These are phyloP conservation scores for Xylaria sp. DNA, from an alignment of 2,329 filamentous ascomycete genomes.

Conservation along the genomic window DNA sequence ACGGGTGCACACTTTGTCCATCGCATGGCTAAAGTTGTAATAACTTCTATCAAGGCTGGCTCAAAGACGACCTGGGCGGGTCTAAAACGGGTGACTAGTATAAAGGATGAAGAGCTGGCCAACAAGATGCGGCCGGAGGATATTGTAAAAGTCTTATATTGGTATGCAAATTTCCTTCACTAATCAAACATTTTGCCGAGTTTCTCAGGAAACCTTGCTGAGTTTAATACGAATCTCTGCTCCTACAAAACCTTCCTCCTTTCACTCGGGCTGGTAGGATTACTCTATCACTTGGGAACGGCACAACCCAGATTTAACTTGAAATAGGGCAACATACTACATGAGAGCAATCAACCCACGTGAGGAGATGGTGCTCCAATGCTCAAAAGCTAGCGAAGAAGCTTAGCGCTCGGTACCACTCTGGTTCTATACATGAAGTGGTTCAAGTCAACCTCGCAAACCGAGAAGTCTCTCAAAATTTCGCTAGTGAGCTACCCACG, in stretches of 20 bases:
- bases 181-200: too few species aligned
- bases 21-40: constrained; percentile 35
- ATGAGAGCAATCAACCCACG: constrained; percentile 30
- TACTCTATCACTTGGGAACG: too few species aligned
- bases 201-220: too few species aligned
- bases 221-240: too few species aligned
- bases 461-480: constrained; percentile 28
- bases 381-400: constrained; percentile 28
- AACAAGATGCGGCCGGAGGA: constrained; percentile 28
- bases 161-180: too few species aligned
- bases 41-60: constrained; percentile 29
- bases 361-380: constrained; percentile 4
- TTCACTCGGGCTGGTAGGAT: too few species aligned
- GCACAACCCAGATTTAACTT: too few species aligned
- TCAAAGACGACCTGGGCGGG: constrained; percentile 30
- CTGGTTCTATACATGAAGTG: constrained; percentile 23
- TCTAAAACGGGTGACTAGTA: constrained; percentile 33
- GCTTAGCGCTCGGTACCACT: constrained; percentile 27
- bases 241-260: too few species aligned
- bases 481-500: neutral
- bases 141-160: constrained; percentile 30
- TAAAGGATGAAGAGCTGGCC: constrained; percentile 10
- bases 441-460: constrained; percentile 27
- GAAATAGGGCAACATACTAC: constrained; percentile 31
- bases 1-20: constrained; percentile 32